phyloP scores from a whole-genome alignment of 2,329 filamentous ascomycete genomes.

The Endocalyx cinctus region DNA sequence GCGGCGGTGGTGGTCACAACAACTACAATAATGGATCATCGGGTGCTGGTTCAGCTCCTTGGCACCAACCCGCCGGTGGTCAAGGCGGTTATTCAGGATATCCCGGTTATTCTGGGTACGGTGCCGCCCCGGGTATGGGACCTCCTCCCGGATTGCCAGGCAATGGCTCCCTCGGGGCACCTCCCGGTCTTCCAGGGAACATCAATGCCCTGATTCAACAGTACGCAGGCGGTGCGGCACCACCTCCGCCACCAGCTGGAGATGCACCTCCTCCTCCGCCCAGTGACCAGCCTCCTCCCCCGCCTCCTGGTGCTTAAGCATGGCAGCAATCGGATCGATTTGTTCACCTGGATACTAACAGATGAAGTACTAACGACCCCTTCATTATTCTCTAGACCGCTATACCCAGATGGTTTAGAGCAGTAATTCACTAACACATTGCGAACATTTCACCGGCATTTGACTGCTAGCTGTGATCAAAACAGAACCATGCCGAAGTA shows the following conservation, averaged over 20 bases:
- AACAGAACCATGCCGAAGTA: too few relatives aligned
- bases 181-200: slow-evolving; percentile 51
- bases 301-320: slow-evolving; percentile 47
- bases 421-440: too few relatives aligned
- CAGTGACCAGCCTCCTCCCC: slow-evolving; percentile 54
- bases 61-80: slow-evolving; percentile 54
- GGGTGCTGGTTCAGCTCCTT: slow-evolving; percentile 45
- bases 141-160: slow-evolving; percentile 41
- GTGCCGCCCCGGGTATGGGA: slow-evolving; percentile 49
- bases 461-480: too few relatives aligned
- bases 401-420: too few relatives aligned
- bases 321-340: slow-evolving; percentile 10
- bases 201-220: slow-evolving; percentile 65
- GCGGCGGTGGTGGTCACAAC: slow-evolving; percentile 43
- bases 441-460: too few relatives aligned
- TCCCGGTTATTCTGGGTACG: slow-evolving; percentile 43
- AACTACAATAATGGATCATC: slow-evolving; percentile 27
- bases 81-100: slow-evolving; percentile 56
- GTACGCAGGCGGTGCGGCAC: slow-evolving; percentile 48
- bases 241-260: slow-evolving; percentile 56
- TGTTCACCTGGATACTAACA: slow-evolving; percentile 19
- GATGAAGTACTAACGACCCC: slow-evolving; percentile 1
- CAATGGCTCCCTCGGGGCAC: slow-evolving; percentile 46
- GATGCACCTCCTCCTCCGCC: slow-evolving; percentile 56
- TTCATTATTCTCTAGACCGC: too few relatives aligned